phyloP scores from a whole-genome alignment of 1,284 basidiomycete species.

The Fistulinella cinereoalba region DNA sequence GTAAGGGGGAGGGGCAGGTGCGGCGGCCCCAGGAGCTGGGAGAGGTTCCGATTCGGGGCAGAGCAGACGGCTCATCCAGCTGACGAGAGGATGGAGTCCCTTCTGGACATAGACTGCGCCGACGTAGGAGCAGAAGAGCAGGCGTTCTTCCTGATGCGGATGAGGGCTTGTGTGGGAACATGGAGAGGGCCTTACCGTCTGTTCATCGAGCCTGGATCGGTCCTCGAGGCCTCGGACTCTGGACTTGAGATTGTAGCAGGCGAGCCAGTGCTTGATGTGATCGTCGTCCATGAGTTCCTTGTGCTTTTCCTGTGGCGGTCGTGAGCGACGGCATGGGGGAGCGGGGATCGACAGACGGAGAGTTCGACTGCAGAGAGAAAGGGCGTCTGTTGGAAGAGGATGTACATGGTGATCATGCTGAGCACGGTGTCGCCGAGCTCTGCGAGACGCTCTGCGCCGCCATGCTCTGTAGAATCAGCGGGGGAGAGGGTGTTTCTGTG shows the following conservation, averaged over 20 bases:
- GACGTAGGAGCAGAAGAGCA: constrained; percentile 50
- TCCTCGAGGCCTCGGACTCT: constrained; percentile 40
- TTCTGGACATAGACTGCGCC: constrained; percentile 49
- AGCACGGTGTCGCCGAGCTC: constrained; percentile 47
- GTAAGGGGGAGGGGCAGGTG: constrained; percentile 25
- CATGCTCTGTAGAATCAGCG: no score
- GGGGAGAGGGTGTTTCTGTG: no score
- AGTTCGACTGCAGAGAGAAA: constrained; percentile 39
- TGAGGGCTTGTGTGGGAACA: constrained; percentile 1
- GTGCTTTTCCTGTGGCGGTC: constrained; percentile 28
- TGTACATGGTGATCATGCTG: constrained; percentile 42
- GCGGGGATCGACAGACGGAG: constrained; percentile 32
- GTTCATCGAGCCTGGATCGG: constrained; percentile 32
- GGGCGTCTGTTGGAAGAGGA: constrained; percentile 43
- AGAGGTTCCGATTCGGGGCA: constrained; percentile 41
- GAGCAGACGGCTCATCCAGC: constrained; percentile 50
- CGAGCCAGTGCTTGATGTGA: constrained; percentile 42
- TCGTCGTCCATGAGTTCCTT: constrained; percentile 28
- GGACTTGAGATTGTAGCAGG: constrained; percentile 40
- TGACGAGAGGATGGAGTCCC: constrained; percentile 39
- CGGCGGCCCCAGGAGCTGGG: constrained; percentile 25
- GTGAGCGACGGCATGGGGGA: background rate
- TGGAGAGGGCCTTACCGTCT: constrained; percentile 29
- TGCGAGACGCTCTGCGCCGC: constrained; percentile 47
- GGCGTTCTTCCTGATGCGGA: constrained; percentile 42